Evolutionary conservation across 352 stramenopile genomes (phyloP), one percentile per base, ranked within the genome.

Genomic region (Thalassiosira exigua): DNA sequence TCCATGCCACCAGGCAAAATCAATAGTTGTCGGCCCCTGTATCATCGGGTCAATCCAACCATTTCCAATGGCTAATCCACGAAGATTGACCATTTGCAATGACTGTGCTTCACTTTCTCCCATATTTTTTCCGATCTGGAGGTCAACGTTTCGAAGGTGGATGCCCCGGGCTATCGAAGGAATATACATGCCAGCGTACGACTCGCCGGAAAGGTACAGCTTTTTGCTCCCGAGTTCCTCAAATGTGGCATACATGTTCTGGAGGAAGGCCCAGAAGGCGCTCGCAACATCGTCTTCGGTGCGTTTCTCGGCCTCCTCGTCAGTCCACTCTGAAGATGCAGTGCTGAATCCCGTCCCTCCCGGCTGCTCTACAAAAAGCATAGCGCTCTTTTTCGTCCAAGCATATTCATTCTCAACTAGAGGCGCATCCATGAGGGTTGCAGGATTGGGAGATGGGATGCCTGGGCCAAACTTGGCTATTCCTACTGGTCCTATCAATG

Each of bases 141-240:
- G 46, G 44, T 77, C 62, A 27, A 85, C 71, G 59, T 92, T 92
- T 24, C 74, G 21, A 24, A 77, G 42, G 79, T 91, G 58, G 53
- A 93, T 91, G 19, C 66, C 41, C 21, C 80, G 77, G 30, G 86
- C 88, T 44, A 93, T 81, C 9, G 96, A 95, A 0, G 96, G 97
- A 19, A 98, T 93, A 71, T 98, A 99, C 58, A 98, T 95, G 0
- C 97, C 96, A 0, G 89, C 95, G 76, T 98, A 98, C 65, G 90
- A 97, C 75, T 99, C 96, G 36, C 96, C 96, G 46, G 97, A 97
- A 39, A 98, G 86, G 78, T 97, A 98, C 9, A 99, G 91, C 33
- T 96, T 88, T 60, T 96, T 96, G 9, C 80, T 41, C 3, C 74
- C 78, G 3, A 96, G 87, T 61, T 95, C 90, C 2, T 92, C 87